phyloP scores from a whole-genome alignment of 1,284 basidiomycete species.

The Malassezia restricta region DNA sequence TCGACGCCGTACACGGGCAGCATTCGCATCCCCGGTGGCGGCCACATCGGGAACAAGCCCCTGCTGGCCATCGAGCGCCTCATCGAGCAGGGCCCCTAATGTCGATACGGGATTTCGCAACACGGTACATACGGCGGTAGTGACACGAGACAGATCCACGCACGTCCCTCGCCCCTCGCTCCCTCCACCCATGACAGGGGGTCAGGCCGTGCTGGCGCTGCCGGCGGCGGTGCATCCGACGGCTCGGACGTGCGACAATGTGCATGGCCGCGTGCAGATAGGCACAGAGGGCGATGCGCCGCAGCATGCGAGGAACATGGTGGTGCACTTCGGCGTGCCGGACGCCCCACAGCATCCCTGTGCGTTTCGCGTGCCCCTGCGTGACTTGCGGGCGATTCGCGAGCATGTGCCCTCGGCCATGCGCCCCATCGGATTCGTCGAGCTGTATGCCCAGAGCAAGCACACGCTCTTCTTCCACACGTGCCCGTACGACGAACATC shows the following conservation, averaged over 20 bases:
- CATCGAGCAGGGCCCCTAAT: slow-evolving; percentile 14
- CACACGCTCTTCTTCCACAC: slow-evolving; percentile 8
- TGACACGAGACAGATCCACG: too few species aligned
- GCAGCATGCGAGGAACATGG: not conserved
- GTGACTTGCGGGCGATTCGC: slow-evolving; percentile 28
- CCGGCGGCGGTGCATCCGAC: slow-evolving; percentile 59
- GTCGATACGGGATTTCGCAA: not conserved
- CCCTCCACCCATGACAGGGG: too few species aligned
- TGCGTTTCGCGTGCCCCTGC: slow-evolving; percentile 48
- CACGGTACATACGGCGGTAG: too few species aligned
- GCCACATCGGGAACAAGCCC: slow-evolving; percentile 20
- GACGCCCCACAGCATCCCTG: not conserved
- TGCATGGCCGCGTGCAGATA: slow-evolving; percentile 46
- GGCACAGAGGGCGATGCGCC: not conserved
- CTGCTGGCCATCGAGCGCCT: slow-evolving; percentile 28
- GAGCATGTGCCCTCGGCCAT: not conserved
- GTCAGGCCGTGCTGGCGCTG: too few species aligned
- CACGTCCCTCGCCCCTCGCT: too few species aligned
- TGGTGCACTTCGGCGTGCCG: not conserved
- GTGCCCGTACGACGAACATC: slow-evolving; percentile 47
- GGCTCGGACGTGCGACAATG: slow-evolving; percentile 77
- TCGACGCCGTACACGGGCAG: not conserved
- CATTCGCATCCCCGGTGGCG: slow-evolving; percentile 10
- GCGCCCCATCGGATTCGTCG: not conserved
- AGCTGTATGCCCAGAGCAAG: slow-evolving; percentile 23